Conservation (phyloP, 768 basidiomycete genomes). For the Lactifluus volemus region DNA sequence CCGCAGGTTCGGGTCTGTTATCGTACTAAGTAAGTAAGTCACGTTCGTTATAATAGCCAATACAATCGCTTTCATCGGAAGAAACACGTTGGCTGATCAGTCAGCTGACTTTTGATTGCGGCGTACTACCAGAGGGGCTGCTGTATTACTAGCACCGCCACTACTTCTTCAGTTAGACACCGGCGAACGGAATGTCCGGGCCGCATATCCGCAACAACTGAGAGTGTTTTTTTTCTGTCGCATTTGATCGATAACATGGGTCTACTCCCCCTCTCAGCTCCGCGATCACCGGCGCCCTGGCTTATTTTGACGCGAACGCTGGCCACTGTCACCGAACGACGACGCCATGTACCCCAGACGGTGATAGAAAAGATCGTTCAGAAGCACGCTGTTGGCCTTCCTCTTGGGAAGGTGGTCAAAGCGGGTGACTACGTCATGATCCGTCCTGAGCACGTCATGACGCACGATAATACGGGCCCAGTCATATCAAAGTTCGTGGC, state of each 20-base stretch:
- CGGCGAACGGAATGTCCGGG: background rate
- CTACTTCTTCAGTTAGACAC: too few species aligned
- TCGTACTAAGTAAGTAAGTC: too few species aligned
- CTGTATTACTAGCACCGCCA: too few species aligned
- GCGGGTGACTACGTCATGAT: conserved; percentile 99
- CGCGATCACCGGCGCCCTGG: background rate
- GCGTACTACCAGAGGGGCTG: background rate
- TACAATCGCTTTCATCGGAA: too few species aligned
- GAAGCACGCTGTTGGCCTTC: conserved; percentile 88
- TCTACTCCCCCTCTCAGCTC: background rate
- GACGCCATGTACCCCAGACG: conserved; percentile 57
- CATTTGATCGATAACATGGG: background rate
- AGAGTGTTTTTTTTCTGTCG: background rate
- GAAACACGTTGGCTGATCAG: background rate
- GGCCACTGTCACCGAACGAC: conserved; percentile 23
- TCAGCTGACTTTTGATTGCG: background rate
- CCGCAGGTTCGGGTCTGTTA: too few species aligned
- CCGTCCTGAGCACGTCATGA: conserved; percentile 96
- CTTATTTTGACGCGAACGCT: background rate
- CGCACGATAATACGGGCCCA: conserved; percentile 96
- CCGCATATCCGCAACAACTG: background rate
- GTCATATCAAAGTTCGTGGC: conserved; percentile 86
- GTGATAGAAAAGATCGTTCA: conserved; percentile 97
- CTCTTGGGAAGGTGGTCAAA: conserved; percentile 67
- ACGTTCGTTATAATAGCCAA: too few species aligned